Percentiles rank a stretch among this genome's conserved stretches.
phyloP scores from a whole-genome alignment of 306 rosid species.

The Pyrus communis region DNA sequence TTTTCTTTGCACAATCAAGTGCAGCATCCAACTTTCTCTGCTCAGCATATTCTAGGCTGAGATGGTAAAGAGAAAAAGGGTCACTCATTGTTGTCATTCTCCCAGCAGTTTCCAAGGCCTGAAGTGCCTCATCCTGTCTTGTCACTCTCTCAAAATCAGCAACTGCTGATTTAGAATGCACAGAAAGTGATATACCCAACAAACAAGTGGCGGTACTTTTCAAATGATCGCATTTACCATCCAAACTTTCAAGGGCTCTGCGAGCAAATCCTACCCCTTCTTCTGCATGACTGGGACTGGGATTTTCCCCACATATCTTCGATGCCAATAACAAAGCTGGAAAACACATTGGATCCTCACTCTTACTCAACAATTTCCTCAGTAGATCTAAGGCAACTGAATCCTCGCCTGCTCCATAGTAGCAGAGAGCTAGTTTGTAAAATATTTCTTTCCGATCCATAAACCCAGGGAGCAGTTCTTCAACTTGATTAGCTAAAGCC shows the following conservation, averaged over 20 bases:
- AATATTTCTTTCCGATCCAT: constrained; percentile 47
- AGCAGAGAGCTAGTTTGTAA: constrained; percentile 64
- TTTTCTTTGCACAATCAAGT: constrained; percentile 45
- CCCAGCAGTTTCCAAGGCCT: constrained; percentile 55
- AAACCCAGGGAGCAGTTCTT: constrained; percentile 69
- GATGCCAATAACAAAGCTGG: constrained; percentile 74
- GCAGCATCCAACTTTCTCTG: constrained; percentile 79
- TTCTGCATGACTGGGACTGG: constrained; percentile 41
- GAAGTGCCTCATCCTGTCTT: constrained; percentile 62
- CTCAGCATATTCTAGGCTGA: constrained; percentile 66
- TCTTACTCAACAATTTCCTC: constrained; percentile 46
- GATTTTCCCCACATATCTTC: constrained; percentile 65
- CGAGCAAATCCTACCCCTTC: constrained; percentile 53
- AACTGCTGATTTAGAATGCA: constrained; percentile 45
- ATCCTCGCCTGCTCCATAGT: constrained; percentile 67
- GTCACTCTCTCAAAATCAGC: constrained; percentile 56
- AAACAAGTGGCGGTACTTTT: constrained; percentile 55
- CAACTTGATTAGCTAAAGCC: constrained; percentile 64
- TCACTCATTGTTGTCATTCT: constrained; percentile 51
- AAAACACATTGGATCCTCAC: constrained; percentile 57
- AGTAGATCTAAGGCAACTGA: constrained; percentile 65
- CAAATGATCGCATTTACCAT: constrained; percentile 50
- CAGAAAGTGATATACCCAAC: constrained; percentile 76
- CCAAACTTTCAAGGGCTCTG: constrained; percentile 48
- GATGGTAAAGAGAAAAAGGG: constrained; percentile 50